Percentiles rank a stretch among this genome's conserved stretches.
These are phyloP conservation scores for Phytophthora melonis DNA, from an alignment of 352 stramenopile genomes.

Conservation along the genomic window DNA sequence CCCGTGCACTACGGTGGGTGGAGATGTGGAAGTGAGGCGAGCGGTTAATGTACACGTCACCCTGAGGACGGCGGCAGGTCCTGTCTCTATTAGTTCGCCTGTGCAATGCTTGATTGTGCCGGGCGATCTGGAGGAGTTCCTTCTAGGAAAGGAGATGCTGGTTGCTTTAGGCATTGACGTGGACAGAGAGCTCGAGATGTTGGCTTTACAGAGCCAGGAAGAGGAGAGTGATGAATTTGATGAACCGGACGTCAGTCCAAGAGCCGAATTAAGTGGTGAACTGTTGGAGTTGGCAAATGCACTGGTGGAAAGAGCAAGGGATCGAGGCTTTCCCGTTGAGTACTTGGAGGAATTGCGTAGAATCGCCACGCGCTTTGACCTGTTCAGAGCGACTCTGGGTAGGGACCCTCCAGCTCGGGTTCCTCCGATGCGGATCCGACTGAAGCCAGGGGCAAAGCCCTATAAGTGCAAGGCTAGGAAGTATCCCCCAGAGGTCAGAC, in stretches of 20 bases:
- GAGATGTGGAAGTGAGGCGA: conserved; percentile 13
- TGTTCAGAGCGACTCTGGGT: conserved; percentile 3
- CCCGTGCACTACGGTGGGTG: conserved; percentile 11
- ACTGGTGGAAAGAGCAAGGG: neutral
- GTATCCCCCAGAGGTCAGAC: conserved; percentile 22
- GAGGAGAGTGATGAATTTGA: conserved; percentile 1
- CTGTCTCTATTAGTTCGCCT: conserved; percentile 1
- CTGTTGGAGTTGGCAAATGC: neutral
- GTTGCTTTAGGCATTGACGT: conserved; percentile 8
- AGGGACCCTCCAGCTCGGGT: conserved; percentile 11
- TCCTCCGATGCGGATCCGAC: conserved; percentile 17
- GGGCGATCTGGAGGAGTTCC: conserved; percentile 1
- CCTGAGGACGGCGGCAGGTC: neutral
- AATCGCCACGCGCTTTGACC: conserved; percentile 16
- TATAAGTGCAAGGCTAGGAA: conserved; percentile 19
- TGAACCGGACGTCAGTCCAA: conserved; percentile 4
- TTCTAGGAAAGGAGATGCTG: conserved; percentile 11
- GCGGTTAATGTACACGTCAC: neutral
- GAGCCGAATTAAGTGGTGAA: conserved; percentile 1
- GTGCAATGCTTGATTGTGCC: conserved; percentile 8
- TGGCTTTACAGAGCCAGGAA: conserved; percentile 4
- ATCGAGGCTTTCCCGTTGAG: neutral
- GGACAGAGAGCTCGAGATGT: neutral
- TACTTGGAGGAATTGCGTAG: neutral
- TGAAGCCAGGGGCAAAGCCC: conserved; percentile 19